Base-by-base conservation (phyloP, 176 grass and related monocot genomes). In the bread wheat (Triticum aestivum) region DNA sequence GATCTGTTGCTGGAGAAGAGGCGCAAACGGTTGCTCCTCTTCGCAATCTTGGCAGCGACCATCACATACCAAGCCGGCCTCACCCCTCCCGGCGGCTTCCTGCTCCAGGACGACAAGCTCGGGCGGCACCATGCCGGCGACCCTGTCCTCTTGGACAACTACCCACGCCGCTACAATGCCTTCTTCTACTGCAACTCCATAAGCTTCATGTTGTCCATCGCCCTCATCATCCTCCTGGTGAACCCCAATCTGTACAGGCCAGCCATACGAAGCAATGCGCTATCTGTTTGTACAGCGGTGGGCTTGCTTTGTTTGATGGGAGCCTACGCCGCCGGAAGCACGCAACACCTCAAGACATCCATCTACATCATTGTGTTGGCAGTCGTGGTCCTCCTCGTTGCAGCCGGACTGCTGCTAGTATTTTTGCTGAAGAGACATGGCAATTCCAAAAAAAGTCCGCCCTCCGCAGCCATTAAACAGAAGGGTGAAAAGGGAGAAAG, bases 181-280 rank as follows among this genome's bases (percentile, higher is more conserved):
- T 88, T 88, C 69, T 88, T 88, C 64, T 88, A 88, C 64, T 88
- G 86, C 59, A 88, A 88, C 8, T 58, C 86, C 0, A 13, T 86
- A 4, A 90, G 88, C 67, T 93, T 93, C 77, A 84, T 93, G 77
- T 27, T 85, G 9, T 90, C 91, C 0, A 26, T 90, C 1, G 76
- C 89, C 18, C 45, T 93, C 20, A 90, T 93, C 8, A 23, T 93
- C 4, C 79, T 93, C 10, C 88, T 93, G 1, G 83, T 82, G 47
- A 86, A 85, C 69, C 88, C 77, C 32, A 81, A 85, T 26, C 35
- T 89, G 1, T 89, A 89, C 77, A 81, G 21, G 37, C 71, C 70
- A 0, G 78, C 70, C 70, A 86, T 86, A 21, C 21, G 38, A 1
- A 86, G 70, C 83, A 82, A 86, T 30, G 83, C 88, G 1, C 83